These are phyloP conservation scores for Aspergillus nidulans DNA, from an alignment of 495 filamentous ascomycete species.

Conservation along the genomic window DNA sequence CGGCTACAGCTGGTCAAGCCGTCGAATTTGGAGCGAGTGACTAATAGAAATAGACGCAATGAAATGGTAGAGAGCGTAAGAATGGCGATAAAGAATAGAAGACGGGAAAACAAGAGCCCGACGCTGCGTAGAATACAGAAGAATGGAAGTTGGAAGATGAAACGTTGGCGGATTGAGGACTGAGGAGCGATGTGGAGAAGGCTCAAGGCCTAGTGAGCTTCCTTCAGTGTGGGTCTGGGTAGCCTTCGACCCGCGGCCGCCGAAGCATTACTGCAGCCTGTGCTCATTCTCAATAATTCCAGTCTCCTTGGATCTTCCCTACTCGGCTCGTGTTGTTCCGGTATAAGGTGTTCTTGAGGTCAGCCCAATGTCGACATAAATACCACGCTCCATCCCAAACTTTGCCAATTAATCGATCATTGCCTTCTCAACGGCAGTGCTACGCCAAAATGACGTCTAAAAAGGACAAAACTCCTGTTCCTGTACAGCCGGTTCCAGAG, in stretches of 20 bases:
- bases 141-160: too few species aligned
- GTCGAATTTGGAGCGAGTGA: background rate
- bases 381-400: background rate
- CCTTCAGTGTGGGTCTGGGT: too few species aligned
- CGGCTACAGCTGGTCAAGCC: background rate
- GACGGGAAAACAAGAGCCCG: background rate
- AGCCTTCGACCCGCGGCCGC: too few species aligned
- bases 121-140: background rate
- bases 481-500: conserved; percentile 39
- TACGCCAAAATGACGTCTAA: conserved; percentile 25
- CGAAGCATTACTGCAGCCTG: background rate
- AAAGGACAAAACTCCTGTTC: conserved; percentile 20
- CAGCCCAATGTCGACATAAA: background rate
- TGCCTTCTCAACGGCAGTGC: background rate
- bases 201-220: too few species aligned
- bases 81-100: conserved; percentile 6
- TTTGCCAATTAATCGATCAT: background rate
- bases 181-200: conserved; percentile 14
- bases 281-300: too few species aligned
- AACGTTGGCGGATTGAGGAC: conserved; percentile 11
- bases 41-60: conserved; percentile 13
- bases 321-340: conserved; percentile 10
- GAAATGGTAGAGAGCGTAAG: conserved; percentile 16
- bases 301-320: too few species aligned
- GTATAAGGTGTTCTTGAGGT: background rate